These are phyloP conservation scores for Colletotrichum liriopes DNA, from an alignment of 2,329 filamentous ascomycete genomes.

Conservation along the genomic window DNA sequence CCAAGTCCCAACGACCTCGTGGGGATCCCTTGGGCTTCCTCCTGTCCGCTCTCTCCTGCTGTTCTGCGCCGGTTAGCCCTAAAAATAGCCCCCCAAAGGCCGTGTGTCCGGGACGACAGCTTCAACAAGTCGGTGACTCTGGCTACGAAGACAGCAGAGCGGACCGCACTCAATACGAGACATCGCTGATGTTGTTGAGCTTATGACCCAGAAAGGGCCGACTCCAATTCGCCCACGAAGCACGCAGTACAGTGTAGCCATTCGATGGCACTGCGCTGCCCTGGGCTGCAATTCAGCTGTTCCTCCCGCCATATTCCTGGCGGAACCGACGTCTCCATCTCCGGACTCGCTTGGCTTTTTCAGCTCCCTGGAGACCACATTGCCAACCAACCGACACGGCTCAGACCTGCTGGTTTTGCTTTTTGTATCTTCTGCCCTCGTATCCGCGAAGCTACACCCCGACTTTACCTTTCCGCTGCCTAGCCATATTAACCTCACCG, in stretches of 20 bases:
- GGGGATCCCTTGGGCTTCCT: not conserved
- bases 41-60: not conserved
- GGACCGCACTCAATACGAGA: not conserved
- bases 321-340: conserved; percentile 3
- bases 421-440: conserved; percentile 11
- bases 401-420: conserved; percentile 15
- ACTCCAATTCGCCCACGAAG: conserved; percentile 25
- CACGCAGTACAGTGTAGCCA: conserved; percentile 14
- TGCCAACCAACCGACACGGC: conserved; percentile 2
- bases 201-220: conserved; percentile 13
- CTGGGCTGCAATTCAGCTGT: not conserved
- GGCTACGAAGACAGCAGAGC: not conserved
- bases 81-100: conserved; percentile 38
- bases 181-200: conserved; percentile 1
- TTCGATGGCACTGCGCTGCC: not conserved
- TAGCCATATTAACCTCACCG: conserved; percentile 27
- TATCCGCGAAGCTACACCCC: conserved; percentile 16
- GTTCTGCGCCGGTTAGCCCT: conserved; percentile 1
- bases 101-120: not conserved
- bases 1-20: not conserved
- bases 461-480: conserved; percentile 3
- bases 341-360: not conserved
- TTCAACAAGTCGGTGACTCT: not conserved
- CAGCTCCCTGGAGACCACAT: conserved; percentile 4
- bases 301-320: not conserved